Percentiles rank a stretch among this genome's conserved stretches.
Conservation (phyloP, 768 basidiomycete species). For the Boletellus ananas region DNA sequence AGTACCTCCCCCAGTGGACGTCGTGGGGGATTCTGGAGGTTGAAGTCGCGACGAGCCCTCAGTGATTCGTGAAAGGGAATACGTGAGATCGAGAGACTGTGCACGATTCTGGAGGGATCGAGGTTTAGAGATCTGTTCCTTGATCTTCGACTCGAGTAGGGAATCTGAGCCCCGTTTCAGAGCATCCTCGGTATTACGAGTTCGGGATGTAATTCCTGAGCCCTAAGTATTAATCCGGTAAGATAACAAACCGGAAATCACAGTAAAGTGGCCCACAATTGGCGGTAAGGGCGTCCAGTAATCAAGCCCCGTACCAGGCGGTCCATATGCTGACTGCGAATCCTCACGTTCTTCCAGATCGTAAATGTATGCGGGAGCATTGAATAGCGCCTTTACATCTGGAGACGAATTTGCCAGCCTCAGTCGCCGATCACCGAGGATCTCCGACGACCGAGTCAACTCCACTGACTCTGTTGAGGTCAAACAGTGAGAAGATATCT, state of each 20-base stretch:
- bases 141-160: constrained; percentile 77
- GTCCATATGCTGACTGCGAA: constrained; percentile 53
- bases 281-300: constrained; percentile 78
- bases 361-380: constrained; percentile 79
- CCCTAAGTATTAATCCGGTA: constrained; percentile 41
- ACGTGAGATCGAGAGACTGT: constrained; percentile 84
- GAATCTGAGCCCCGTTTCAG: constrained; percentile 83
- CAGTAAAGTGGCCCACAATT: constrained; percentile 48
- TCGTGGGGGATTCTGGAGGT: constrained; percentile 78
- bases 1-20: constrained; percentile 66
- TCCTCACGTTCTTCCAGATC: constrained; percentile 73
- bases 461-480: constrained; percentile 64
- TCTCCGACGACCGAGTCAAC: constrained; percentile 57
- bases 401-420: constrained; percentile 87
- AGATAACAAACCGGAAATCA: constrained; percentile 15
- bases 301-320: constrained; percentile 50
- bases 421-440: constrained; percentile 68
- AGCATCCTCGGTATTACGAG: constrained; percentile 70
- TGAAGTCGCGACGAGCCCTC: constrained; percentile 60
- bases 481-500: constrained; percentile 1
- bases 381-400: constrained; percentile 93
- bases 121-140: constrained; percentile 71
- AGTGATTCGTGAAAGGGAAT: constrained; percentile 77
- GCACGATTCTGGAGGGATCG: constrained; percentile 83
- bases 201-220: constrained; percentile 62